Evolutionary conservation across 305 asterid species (phyloP), one percentile per base, ranked within the genome.

Genomic region (Fraxinus dipetala): DNA sequence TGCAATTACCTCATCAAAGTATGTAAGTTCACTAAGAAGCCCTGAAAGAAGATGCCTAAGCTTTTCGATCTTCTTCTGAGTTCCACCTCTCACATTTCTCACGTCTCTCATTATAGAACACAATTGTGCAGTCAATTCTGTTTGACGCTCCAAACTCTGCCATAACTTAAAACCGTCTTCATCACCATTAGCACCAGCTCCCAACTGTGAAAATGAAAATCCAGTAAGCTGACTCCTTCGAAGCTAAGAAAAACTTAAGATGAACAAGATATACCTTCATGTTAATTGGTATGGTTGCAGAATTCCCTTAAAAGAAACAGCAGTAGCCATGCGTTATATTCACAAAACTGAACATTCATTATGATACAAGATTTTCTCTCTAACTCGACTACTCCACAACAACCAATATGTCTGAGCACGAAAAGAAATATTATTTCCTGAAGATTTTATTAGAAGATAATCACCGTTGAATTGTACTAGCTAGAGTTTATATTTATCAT

Each of bases 1-100:
- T n/a, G 67, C 67, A 56, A 77, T 81, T 88, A 94, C 98, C 98
- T 95, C 98, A 3, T 94, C 99, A 79, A 96, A 96, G 89, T 96
- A 96, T 84, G 98, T 96, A 79, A 96, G 99, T 92, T 96, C 99
- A 79, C 98, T 96, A 67, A 93, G 99, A 89, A 96, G 96, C 84
- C 98, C 99, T 7, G 98, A 89, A 26, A 96, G 90, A 77, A 96
- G 99, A 75, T 96, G 99, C 87, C 99, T 89, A 84, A 96, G 99
- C 88, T 96, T 96, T 83, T 96, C 99, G 73, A 94, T 96, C 87
- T 94, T 96, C 93, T 91, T 96, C 83, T 96, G 98, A 72, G 98
- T 94, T 86, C 98, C 97, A 51, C 99, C 97, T 54, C 93, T 91
- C 77, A 94, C 97, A 90, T 96, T 96, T 88, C 97, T 89, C 76